Evolutionary conservation across 2,329 filamentous ascomycete species (phyloP).

Genomic region (Talaromyces sp.): DNA sequence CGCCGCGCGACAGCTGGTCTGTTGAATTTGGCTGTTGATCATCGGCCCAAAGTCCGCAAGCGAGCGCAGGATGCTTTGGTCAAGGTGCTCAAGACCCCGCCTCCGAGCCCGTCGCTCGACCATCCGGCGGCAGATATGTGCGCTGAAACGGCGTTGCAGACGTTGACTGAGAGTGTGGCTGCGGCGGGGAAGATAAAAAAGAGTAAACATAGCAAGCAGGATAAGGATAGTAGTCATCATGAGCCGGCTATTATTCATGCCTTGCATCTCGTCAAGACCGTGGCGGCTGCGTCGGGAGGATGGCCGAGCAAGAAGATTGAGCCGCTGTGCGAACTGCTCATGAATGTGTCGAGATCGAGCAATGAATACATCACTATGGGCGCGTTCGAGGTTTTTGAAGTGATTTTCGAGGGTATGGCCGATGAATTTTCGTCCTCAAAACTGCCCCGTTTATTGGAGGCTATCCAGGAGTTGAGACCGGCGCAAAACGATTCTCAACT

Average conservation of each 20-base stretch:
- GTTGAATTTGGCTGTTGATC: conserved; percentile 79
- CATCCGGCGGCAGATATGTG: conserved; percentile 96
- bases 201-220: conserved; percentile 30
- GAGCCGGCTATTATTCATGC: conserved; percentile 88
- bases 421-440: conserved; percentile 86
- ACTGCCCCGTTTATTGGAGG: conserved; percentile 81
- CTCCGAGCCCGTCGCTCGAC: conserved; percentile 86
- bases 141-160: conserved; percentile 82
- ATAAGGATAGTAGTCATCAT: conserved; percentile 58
- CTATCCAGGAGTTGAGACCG: conserved; percentile 87
- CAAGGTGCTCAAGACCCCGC: conserved; percentile 77
- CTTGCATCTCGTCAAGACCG: conserved; percentile 84
- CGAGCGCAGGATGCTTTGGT: conserved; percentile 85
- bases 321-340: conserved; percentile 79
- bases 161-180: conserved; percentile 69
- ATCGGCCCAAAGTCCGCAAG: conserved; percentile 89
- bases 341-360: conserved; percentile 83
- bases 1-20: conserved; percentile 83
- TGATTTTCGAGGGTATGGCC: conserved; percentile 89
- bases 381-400: conserved; percentile 94
- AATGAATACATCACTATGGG: conserved; percentile 97
- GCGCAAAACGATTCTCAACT: conserved; percentile 92
- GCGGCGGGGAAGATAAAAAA: conserved; percentile 68
- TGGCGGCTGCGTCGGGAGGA: conserved; percentile 81
- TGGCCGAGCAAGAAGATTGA: conserved; percentile 98